Base-by-base conservation (phyloP, 352 stramenopile species). In the Phytophthora pisi region DNA sequence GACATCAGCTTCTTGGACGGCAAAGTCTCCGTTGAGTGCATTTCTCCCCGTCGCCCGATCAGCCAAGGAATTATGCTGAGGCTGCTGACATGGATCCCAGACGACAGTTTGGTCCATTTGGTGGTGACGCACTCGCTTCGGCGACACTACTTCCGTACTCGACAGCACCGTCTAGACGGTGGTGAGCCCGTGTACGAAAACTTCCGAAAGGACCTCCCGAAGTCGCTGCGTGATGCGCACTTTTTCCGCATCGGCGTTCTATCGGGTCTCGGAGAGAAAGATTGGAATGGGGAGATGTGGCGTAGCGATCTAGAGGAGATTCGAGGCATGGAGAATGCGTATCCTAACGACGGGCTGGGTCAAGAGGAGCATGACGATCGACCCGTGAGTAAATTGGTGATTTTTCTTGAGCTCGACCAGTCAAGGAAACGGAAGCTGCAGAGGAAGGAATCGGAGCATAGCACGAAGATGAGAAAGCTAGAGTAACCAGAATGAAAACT, bases 1-100 rank as follows among this genome's bases (percentile, higher is more conserved):
- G 51, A 20, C 9, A 46, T 57, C 18, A 47, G 31, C 31, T 45
- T 57, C n/a, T 20, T 57, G 16, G 18, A 47, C 30, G 51, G 51
- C n/a, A 57, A 36, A 18, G 18, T 57, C 0, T 57, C 51, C 3
- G 31, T 49, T 5, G 51, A 47, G n/a, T 57, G 51, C 9, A 49
- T 36, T 23, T 16, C 15, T 4, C 38, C 11, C 16, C n/a, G 38
- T 18, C 38, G 5, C 15, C 5, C 3, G 0, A 42, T 42, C 11
- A 24, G 2, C n/a, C 7, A 23, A 26, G 18, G 8, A 18, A 1
- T 4, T 9, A 53, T 53, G 47, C 9, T 5, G 23, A 53, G 24
- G 9, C 4, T n/a, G 5, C 20, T 40, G 4, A 18, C 51, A 16
- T 56, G 10, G 28, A 8, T 56, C 2, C 50, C 50, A 16, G 6